Base-by-base conservation (phyloP, 495 filamentous ascomycete species). In the Neurospora africana region DNA sequence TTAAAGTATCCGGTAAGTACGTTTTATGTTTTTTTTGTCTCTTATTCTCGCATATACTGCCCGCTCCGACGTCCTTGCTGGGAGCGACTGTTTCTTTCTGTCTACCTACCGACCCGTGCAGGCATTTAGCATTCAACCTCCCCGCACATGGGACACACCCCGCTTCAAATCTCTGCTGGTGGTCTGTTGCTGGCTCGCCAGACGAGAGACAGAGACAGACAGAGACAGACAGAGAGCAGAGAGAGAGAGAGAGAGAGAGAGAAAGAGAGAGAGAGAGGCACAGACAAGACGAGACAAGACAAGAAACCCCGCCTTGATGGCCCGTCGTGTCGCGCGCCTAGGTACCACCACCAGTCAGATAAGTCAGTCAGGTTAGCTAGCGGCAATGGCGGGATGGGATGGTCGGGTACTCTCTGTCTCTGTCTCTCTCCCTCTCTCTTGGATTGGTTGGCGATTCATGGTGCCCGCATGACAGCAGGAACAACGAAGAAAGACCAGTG, bases 31-130 rank as follows among this genome's bases (percentile, higher is more conserved):
- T 33, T 19, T 61, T 10, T 44, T n/a, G 5, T 44, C n/a, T 44
- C 0, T 58, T 27, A n/a, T 5, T 3, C 44, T 5, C n/a, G 44
- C 44, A 53, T 13, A 53, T 6, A 23, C 44, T 53, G n/a, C 41
- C 41, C 41, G 41, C 19, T 53, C 44, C n/a, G 73, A 74, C 30
- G 68, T 73, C 10, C 9, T 23, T 69, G 36, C 39, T 33, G 7
- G 74, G 72, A 73, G 21, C 4, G 37, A 21, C 6, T 76, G 72
- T 72, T 76, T 77, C 69, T n/a, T 75, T 23, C 73, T 75, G 19
- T 73, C 47, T 30, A 72, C n/a, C 23, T 72, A n/a, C 33, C 58
- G n/a, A 74, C 75, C 65, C 17, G 71, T 21, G 21, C 38, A 61
- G 23, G 53, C 23, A 61, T 61, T 33, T 13, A 61, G 11, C 47